Evolutionary conservation across 371 early-diverging fungal genomes (phyloP), one percentile per base, ranked within the genome.

Genomic region (Mucor indicus): DNA sequence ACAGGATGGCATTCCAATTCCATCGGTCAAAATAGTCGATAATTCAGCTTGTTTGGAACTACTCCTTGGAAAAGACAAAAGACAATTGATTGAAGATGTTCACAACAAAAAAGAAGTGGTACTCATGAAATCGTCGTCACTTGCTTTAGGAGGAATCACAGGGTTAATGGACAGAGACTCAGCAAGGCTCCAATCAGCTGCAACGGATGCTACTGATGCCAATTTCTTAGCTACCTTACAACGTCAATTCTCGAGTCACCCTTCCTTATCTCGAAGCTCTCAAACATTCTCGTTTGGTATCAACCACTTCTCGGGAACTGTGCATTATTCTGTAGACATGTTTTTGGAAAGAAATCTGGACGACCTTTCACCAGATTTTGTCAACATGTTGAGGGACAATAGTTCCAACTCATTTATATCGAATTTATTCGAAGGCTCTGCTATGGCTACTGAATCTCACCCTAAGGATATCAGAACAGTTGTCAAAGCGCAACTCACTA

Each of bases 381-480:
- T 92, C 42, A 81, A 81, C 13, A 56, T 92, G 38, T 79, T 93
- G 68, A 79, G 88, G 29, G 83, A 69, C 31, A 61, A 48, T 42
- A 83, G 79, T 43, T 79, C 76, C 43, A 92, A 92, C 50, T 64
- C 83, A 7, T 96, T 98, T 63, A 75, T 96, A 23, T 72, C 87
- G 19, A 79, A 78, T 31, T 55, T 98, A 37, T 93, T 98, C 64
- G 81, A 85, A 22, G 87, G 90, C 55, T 75, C 81, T 20, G 75
- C 81, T 30, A 77, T 98, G 50, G 84, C 89, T 1, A 89, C 89
- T 12, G 86, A 91, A 66, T 85, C 84, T 11, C 90, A 92, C 62
- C 91, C 92, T 8, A 80, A 83, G 16, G 86, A 90, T 62, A 79
- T 84, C 12, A 65, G 73, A 32, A 72, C 69, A 1, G 60, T 70